phyloP scores from a whole-genome alignment of 2,329 filamentous ascomycete genomes.

The Setomelanomma holmii region DNA sequence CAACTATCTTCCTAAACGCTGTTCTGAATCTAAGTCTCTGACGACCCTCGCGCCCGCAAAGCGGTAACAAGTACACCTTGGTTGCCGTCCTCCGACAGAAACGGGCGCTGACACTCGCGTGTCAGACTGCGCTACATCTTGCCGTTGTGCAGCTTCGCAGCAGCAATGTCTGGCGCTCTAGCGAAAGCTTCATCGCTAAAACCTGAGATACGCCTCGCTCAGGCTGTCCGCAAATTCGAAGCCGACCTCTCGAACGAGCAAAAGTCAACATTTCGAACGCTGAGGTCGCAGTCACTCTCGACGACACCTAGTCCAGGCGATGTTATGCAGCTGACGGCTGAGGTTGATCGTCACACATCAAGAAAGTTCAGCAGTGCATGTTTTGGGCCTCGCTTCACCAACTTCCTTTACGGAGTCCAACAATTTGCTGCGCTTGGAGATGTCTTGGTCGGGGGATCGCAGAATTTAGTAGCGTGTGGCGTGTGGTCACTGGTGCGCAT shows the following conservation, averaged over 20 bases:
- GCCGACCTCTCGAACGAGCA: slow-evolving; percentile 14
- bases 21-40: slow-evolving; percentile 1
- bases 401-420: slow-evolving; percentile 52
- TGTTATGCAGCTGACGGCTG: slow-evolving; percentile 45
- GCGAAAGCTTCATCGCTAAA: slow-evolving; percentile 12
- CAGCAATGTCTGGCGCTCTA: slow-evolving; percentile 10
- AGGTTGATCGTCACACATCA: slow-evolving; percentile 39
- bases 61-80: not conserved
- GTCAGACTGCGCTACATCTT: not conserved
- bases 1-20: not conserved
- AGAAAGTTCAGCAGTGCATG: slow-evolving; percentile 32
- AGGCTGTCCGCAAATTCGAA: slow-evolving; percentile 18
- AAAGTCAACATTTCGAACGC: slow-evolving; percentile 4
- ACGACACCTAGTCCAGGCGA: slow-evolving; percentile 5
- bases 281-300: slow-evolving; percentile 4
- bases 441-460: slow-evolving; percentile 51
- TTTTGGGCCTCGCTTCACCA: slow-evolving; percentile 53
- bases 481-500: slow-evolving; percentile 56
- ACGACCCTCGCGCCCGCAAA: slow-evolving; percentile 1
- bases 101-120: not conserved
- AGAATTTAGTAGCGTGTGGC: slow-evolving; percentile 55
- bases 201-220: slow-evolving; percentile 18
- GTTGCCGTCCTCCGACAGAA: not conserved
- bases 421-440: slow-evolving; percentile 54
- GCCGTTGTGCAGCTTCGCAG: not conserved